Evolutionary conservation across 1,284 basidiomycete species (phyloP).

Genomic region (Crepidotus sp.): DNA sequence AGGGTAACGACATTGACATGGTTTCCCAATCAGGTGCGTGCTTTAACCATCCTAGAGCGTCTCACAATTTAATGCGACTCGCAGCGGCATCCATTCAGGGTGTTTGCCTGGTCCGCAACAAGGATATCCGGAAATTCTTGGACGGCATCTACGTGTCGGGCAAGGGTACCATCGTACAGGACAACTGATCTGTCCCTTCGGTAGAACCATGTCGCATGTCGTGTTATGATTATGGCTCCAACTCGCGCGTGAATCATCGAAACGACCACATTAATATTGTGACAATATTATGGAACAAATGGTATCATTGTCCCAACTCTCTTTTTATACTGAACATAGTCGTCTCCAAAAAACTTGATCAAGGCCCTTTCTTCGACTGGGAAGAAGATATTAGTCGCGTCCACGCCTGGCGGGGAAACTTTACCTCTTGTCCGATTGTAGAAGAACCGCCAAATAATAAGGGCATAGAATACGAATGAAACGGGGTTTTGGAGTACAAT

Average conservation of each 20-base stretch:
- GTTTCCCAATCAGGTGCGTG: constrained; percentile 87
- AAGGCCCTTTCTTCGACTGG: constrained; percentile 65
- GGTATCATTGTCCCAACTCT: constrained; percentile 51
- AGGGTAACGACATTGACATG: constrained; percentile 92
- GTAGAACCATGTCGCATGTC: constrained; percentile 11
- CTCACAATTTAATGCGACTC: not conserved
- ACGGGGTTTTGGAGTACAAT: constrained; percentile 85
- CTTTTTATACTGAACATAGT: constrained; percentile 63
- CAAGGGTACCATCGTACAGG: constrained; percentile 55
- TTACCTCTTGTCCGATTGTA: constrained; percentile 68
- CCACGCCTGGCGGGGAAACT: not conserved
- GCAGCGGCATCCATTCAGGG: constrained; percentile 92
- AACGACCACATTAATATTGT: not conserved
- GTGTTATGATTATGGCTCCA: constrained; percentile 12
- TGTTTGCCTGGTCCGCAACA: constrained; percentile 90
- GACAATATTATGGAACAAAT: constrained; percentile 31
- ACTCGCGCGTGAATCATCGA: not conserved
- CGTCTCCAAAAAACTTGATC: constrained; percentile 74
- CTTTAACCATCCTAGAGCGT: not conserved
- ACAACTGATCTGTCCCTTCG: constrained; percentile 26
- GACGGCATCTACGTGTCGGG: constrained; percentile 92
- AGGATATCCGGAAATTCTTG: constrained; percentile 95
- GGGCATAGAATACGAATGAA: constrained; percentile 54
- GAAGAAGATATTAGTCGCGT: constrained; percentile 22
- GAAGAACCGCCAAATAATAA: constrained; percentile 84